Base-by-base conservation (phyloP, 352 stramenopile genomes). In the Aphanomyces cochlioides region DNA sequence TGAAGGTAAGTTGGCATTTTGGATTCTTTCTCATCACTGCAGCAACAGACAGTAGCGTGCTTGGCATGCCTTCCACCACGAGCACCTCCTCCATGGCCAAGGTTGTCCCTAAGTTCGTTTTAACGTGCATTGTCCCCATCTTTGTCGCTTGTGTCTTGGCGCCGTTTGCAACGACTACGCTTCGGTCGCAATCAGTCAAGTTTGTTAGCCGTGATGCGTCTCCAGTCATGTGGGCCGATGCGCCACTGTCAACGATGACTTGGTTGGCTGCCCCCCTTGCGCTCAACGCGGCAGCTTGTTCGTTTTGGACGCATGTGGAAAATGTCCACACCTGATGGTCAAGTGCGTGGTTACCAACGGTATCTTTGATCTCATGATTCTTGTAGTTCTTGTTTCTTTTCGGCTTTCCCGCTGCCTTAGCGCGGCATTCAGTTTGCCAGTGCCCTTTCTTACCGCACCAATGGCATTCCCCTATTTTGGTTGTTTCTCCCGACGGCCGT, bases 1-100 rank as follows among this genome's bases (percentile, higher is more conserved):
- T 13, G n/a, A 36, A 74, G 69, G 67, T 71, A 59, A n/a, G 40
- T 19, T 43, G 67, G 61, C 5, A 57, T 37, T 7, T 57, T 69
- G 10, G 13, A 17, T 37, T 67, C 36, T 13, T 40, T 13, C 2
- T 36, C 21, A 69, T 69, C 10, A 69, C 6, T 13, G 63, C 50
- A 19, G 63, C 41, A 19, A 69, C 13, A 1, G 63, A 69, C 36
- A 69, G 10, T 15, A 69, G 41, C 0, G 63, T 69, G 19, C 41
- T 15, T 19, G 28, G 13, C 40, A 69, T 69, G 39, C 28, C 50
- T 10, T 47, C 36, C 1, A 69, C 40, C 13, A 41, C 6, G 10
- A 69, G 37, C 10, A 60, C 47, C 12, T 37, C 36, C 5, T 36
- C n/a, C 5, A 69, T 19, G 1, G 15, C 37, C 38, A 69, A 28